A percentile compares a stretch with the other conserved stretches of the same genome.
Conservation (phyloP, 371 early-diverging fungal genomes). For the Saksenaea oblongispora region DNA sequence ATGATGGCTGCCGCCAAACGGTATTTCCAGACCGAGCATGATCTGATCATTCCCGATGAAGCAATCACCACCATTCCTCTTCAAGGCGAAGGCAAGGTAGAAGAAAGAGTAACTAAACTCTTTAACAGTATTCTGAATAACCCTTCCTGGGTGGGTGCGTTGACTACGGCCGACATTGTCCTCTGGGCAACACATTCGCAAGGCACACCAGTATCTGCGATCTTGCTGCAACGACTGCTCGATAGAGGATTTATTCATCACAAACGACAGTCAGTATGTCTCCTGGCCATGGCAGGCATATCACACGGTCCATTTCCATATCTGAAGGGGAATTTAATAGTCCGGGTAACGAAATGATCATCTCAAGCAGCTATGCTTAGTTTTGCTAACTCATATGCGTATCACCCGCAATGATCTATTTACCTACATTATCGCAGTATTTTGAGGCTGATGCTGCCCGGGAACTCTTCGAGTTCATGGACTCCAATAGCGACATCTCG, state of each 20-base stretch:
- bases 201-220: conserved; percentile 86
- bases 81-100: conserved; percentile 88
- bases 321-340: conserved; percentile 75
- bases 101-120: conserved; percentile 77
- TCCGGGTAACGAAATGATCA: conserved; percentile 43
- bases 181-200: conserved; percentile 90
- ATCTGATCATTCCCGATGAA: conserved; percentile 50
- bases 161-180: conserved; percentile 74
- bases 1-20: conserved; percentile 69
- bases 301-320: conserved; percentile 88
- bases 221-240: conserved; percentile 73
- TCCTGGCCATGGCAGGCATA: conserved; percentile 92
- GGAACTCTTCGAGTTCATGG: conserved; percentile 91
- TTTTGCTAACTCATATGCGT: background rate
- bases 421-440: conserved; percentile 43
- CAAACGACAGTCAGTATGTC: conserved; percentile 64
- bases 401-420: background rate
- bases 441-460: conserved; percentile 90
- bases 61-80: conserved; percentile 78
- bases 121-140: conserved; percentile 61
- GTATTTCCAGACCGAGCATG: conserved; percentile 58
- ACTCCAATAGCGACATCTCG: conserved; percentile 67
- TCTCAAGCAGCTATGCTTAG: background rate
- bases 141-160: conserved; percentile 39
- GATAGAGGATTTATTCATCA: conserved; percentile 64